Evolutionary conservation across 2,329 filamentous ascomycete species (phyloP), one percentile per base, ranked within the genome.

Genomic region (Pseudogymnoascus sp.): DNA sequence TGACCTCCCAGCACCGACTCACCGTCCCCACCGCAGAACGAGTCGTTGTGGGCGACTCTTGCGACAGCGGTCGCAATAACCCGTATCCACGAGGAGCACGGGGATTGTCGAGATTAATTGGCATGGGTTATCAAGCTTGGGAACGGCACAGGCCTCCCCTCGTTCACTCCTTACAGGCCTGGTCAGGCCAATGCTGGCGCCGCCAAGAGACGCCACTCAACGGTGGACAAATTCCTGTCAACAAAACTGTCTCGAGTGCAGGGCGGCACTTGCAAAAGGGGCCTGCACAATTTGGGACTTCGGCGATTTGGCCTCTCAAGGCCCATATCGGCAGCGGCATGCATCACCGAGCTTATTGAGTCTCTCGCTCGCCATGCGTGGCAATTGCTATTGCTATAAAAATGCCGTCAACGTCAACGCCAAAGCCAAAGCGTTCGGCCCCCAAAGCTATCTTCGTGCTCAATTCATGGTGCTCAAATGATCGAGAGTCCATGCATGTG

Each of bases 81-180:
- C 50, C 29, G 50, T 56, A 56, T 56, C 50, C 50, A 56, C 29
- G 50, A 19, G 29, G 29, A 56, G 29, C 50, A 56, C 50, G 29
- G 50, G 50, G 50, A 56, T 56, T 56, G 7, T 56, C 50, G 50
- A 56, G 50, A 56, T 56, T 56, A 56, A 56, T 56, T 56, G 50
- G 17, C 50, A 56, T 56, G 50, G 50, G 7, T 35, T 56, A 21
- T 56, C 26, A 19, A 53, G n/a, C 46, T 53, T 53, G 46, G 26
- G 29, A 33, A 56, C 50, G 50, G 50, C 50, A 56, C 50, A 56
- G 50, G 50, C 29, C 50, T 56, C 17, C 19, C 29, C 29, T 35
- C 29, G 29, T 56, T 56, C 50, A n/a, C 29, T 56, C 46, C 50
- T 21, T 35, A 35, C 50, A 56, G 50, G 50, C 50, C 50, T 19